Evolutionary conservation across 2,329 filamentous ascomycete genomes (phyloP), one percentile per base, ranked within the genome.

Genomic region (Stachybotrys chlorohalonatus): DNA sequence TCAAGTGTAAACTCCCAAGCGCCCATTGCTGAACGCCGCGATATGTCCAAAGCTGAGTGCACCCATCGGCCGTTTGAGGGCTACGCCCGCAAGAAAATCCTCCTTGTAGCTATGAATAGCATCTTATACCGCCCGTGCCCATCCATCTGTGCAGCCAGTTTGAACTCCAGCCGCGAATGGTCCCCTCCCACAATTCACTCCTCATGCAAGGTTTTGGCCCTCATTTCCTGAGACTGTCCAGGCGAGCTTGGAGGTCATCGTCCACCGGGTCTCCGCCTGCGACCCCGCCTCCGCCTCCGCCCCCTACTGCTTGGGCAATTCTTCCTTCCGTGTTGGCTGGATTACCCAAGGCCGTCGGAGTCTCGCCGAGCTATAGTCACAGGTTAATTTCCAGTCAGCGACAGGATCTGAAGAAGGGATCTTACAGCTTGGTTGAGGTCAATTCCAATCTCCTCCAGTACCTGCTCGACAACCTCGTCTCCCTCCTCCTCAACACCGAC

Each of bases 391-490:
- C 36, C 8, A 42, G 36, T 42, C 6, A 16, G 32, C 7, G 17
- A 31, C 15, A 45, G 36, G 36, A 13, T 9, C 6, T 8, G 32
- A 31, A 11, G 45, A 31, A 30, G n/a, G 6, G 11, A 3, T 2
- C 89, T 74, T 79, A 97, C 93, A 62, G 89, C 80, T 73, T 94
- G 89, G 63, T 87, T 91, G 56, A 97, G 80, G 66, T 99, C 93
- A 32, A 99, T 86, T 53, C 94, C 94, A 68, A 99, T 96, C 73
- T 97, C 94, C 67, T 97, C 94, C 64, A 99, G 73, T 6, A 99
- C 90, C 72, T 96, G 91, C 64, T 96, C 95, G 39, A 99, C 91
- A 11, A 97, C 89, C 69, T 99, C 94, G 63, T 99, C 94, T 39
- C 92, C 90, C 70, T 97, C 94, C 64, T 96, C 94, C 66, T 99